Percentiles rank a stretch among this genome's conserved stretches.
phyloP scores from a whole-genome alignment of 495 filamentous ascomycete species.

The Xylaria nigripes region DNA sequence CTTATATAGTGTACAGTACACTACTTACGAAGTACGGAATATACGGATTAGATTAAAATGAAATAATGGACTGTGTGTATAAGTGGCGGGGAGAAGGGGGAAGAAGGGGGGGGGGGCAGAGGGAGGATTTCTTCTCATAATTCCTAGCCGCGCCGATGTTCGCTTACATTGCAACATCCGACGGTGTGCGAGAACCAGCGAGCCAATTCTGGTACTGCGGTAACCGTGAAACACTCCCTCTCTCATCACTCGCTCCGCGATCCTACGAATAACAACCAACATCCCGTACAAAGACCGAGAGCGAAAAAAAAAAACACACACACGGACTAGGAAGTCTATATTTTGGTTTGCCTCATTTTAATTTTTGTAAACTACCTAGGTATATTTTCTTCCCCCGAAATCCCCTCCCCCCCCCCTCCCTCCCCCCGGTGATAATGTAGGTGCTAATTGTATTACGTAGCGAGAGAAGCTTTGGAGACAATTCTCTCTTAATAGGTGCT shows the following conservation, averaged over 20 bases:
- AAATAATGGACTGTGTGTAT: neutral
- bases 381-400: too few species aligned
- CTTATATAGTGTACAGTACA: too few species aligned
- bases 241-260: neutral
- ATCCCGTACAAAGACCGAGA: neutral
- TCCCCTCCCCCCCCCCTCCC: too few species aligned
- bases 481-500: neutral
- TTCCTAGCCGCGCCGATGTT: slow-evolving; percentile 1
- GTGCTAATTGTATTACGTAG: too few species aligned
- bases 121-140: neutral
- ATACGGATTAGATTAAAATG: too few species aligned
- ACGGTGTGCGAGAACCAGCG: neutral
- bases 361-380: too few species aligned
- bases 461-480: neutral
- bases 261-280: neutral
- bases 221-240: neutral
- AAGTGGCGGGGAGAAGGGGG: too few species aligned
- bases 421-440: too few species aligned
- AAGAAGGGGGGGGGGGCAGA: neutral
- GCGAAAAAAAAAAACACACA: too few species aligned
- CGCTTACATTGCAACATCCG: neutral
- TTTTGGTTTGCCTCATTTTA: neutral
- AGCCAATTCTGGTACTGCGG: neutral
- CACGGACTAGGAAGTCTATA: neutral
- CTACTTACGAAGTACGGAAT: too few species aligned